phyloP scores from a whole-genome alignment of 2,329 filamentous ascomycete species.

The Paramyrothecium roridum region DNA sequence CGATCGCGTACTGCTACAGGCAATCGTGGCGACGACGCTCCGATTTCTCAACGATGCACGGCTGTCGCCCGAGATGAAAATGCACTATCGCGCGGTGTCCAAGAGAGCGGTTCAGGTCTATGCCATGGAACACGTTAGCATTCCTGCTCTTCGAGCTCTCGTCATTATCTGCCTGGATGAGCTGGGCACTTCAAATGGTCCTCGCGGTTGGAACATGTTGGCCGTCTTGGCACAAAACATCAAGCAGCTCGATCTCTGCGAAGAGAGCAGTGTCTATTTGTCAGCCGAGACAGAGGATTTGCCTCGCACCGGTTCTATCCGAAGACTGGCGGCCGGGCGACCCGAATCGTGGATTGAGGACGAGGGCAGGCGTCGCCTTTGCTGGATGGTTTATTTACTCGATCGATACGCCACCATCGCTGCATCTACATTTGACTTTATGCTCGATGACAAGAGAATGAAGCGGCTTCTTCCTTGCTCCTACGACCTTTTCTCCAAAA shows the following conservation, averaged over 20 bases:
- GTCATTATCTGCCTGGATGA: constrained; percentile 39
- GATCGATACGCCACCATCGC: constrained; percentile 41
- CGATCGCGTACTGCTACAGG: constrained; percentile 37
- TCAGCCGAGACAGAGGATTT: constrained; percentile 25
- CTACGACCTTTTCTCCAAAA: constrained; percentile 40
- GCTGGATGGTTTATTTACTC: constrained; percentile 43
- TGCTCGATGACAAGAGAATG: constrained; percentile 35
- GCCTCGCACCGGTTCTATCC: constrained; percentile 29
- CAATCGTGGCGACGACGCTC: constrained; percentile 40
- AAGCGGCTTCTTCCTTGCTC: constrained; percentile 38
- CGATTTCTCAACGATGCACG: constrained; percentile 37
- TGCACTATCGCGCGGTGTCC: constrained; percentile 35
- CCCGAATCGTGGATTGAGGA: constrained; percentile 43
- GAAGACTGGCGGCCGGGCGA: constrained; percentile 27
- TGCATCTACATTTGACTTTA: constrained; percentile 37
- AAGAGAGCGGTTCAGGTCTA: constrained; percentile 37
- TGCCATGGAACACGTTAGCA: constrained; percentile 36
- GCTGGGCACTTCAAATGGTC: constrained; percentile 38
- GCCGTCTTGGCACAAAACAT: constrained; percentile 35
- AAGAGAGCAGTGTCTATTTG: constrained; percentile 35
- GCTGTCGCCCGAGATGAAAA: constrained; percentile 30
- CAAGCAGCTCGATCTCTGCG: constrained; percentile 33
- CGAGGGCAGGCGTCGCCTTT: constrained; percentile 36
- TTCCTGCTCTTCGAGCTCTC: constrained; percentile 34
- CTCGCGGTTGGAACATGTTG: constrained; percentile 38